Conservation (phyloP, 768 basidiomycete species). For the Suillus weaverae region DNA sequence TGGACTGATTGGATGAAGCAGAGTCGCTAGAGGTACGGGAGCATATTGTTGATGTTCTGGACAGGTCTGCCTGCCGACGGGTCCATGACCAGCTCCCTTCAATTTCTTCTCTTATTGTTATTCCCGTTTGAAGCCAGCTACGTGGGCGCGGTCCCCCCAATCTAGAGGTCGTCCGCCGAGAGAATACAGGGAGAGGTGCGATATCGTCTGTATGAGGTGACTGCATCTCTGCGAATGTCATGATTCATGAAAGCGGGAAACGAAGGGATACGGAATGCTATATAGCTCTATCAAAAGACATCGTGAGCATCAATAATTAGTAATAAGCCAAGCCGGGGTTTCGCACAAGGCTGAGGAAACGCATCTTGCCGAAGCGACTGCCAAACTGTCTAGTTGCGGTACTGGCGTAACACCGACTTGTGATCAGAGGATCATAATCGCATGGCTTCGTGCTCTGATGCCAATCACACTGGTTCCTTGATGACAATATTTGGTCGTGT, state of each 20-base stretch:
- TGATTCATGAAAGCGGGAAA: not conserved
- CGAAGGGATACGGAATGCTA: not conserved
- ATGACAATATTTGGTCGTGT: not conserved
- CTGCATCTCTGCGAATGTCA: not conserved
- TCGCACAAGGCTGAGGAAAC: not conserved
- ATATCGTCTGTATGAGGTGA: conserved; percentile 16
- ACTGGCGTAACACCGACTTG: conserved; percentile 8
- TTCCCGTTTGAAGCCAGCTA: conserved; percentile 15
- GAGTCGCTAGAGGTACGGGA: conserved; percentile 19
- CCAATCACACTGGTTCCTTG: not conserved
- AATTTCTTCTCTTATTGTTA: not conserved
- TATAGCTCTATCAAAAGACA: not conserved
- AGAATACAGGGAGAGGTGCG: conserved; percentile 7
- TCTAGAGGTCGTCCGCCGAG: conserved; percentile 15
- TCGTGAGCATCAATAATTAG: conserved; percentile 8
- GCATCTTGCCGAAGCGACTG: conserved; percentile 17
- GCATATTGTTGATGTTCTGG: conserved; percentile 16
- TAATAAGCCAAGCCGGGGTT: not conserved
- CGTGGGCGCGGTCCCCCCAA: conserved; percentile 32
- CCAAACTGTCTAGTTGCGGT: conserved; percentile 5
- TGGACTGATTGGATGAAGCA: conserved; percentile 12
- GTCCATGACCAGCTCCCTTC: conserved; percentile 18
- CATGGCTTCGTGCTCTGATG: not conserved
- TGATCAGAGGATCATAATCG: not conserved
- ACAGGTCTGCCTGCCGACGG: conserved; percentile 10